A percentile compares a stretch with the other conserved stretches of the same genome.
phyloP scores from a whole-genome alignment of 306 rosid species.

The Acmispon strigosus region DNA sequence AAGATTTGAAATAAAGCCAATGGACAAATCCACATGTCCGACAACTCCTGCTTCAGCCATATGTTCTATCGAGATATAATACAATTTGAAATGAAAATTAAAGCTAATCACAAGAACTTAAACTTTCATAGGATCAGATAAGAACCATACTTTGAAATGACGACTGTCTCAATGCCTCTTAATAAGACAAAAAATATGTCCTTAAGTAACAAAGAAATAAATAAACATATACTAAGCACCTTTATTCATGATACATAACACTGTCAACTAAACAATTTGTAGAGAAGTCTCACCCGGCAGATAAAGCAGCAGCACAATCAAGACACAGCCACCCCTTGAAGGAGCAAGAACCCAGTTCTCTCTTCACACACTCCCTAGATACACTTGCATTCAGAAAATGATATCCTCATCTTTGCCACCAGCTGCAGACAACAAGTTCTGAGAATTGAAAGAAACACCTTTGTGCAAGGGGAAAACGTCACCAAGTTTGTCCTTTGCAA shows the following conservation, averaged over 20 bases:
- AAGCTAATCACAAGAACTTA: constrained; percentile 18
- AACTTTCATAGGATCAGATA: background rate
- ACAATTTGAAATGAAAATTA: background rate
- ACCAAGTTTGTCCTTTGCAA: constrained; percentile 51
- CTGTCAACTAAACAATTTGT: constrained; percentile 22
- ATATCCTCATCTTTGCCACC: constrained; percentile 68
- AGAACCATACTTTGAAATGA: constrained; percentile 17
- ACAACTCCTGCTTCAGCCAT: constrained; percentile 6
- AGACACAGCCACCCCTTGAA: constrained; percentile 9
- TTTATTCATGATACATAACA: constrained; percentile 33
- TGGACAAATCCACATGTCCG: background rate
- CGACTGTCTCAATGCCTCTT: constrained; percentile 19
- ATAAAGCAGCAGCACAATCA: background rate
- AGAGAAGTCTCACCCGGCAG: background rate
- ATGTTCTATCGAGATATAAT: constrained; percentile 7
- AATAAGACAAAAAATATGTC: constrained; percentile 16
- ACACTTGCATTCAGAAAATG: constrained; percentile 43
- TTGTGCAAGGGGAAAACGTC: constrained; percentile 47
- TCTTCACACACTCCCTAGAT: background rate
- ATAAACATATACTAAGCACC: constrained; percentile 18
- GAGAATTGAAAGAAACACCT: constrained; percentile 51
- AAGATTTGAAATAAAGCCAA: background rate
- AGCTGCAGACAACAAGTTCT: constrained; percentile 52
- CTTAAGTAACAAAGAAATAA: constrained; percentile 21
- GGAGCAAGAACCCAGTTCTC: constrained; percentile 18